Percentiles rank a stretch among this genome's conserved stretches.
phyloP scores from a whole-genome alignment of 441 rosid species.

The Adansonia grandidieri region DNA sequence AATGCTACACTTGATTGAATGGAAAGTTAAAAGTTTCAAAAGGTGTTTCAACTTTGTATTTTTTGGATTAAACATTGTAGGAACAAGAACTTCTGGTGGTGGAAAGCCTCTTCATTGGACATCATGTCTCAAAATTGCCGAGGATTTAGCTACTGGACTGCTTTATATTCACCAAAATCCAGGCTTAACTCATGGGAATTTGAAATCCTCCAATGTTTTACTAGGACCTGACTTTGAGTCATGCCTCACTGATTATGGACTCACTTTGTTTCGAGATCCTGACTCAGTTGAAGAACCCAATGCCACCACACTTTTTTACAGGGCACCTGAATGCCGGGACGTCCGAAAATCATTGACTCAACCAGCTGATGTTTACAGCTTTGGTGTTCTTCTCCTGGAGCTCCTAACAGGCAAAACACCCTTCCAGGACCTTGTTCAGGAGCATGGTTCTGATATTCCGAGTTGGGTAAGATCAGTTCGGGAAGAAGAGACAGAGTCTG shows the following conservation, averaged over 20 bases:
- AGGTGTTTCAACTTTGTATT: not conserved
- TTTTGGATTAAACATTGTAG: slow-evolving; percentile 38
- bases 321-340: slow-evolving; percentile 78
- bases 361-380: slow-evolving; percentile 86
- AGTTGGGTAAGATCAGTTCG: slow-evolving; percentile 83
- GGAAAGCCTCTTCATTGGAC: slow-evolving; percentile 99
- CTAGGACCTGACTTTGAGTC: slow-evolving; percentile 89
- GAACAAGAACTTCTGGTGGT: slow-evolving; percentile 72
- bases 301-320: slow-evolving; percentile 64
- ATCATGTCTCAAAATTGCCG: slow-evolving; percentile 89
- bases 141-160: slow-evolving; percentile 79
- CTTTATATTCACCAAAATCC: slow-evolving; percentile 86
- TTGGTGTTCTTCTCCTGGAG: slow-evolving; percentile 83
- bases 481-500: slow-evolving; percentile 81
- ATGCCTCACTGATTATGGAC: slow-evolving; percentile 82
- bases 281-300: slow-evolving; percentile 69
- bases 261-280: slow-evolving; percentile 63
- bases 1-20: too few relatives aligned
- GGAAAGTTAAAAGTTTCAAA: not conserved
- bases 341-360: slow-evolving; percentile 61
- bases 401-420: slow-evolving; percentile 89
- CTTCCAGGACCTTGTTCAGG: slow-evolving; percentile 83
- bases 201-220: slow-evolving; percentile 80
- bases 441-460: slow-evolving; percentile 82
- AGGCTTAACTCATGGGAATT: slow-evolving; percentile 79